Evolutionary conservation across 371 early-diverging fungal genomes (phyloP).

Genomic region (Phascolomyces articulosus): DNA sequence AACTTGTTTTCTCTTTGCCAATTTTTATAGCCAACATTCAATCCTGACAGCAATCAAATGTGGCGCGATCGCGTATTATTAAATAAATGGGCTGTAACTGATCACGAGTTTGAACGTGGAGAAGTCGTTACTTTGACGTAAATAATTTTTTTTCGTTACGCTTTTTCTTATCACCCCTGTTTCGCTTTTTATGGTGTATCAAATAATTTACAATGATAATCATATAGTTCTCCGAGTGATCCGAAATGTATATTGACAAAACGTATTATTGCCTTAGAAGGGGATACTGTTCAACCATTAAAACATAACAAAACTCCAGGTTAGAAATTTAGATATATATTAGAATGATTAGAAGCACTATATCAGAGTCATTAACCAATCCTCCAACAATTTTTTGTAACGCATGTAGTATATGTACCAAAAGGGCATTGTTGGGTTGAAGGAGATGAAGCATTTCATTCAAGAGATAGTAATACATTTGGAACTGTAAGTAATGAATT

Average conservation of each 20-base stretch:
- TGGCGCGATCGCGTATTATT: conserved; percentile 78
- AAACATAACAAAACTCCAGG: conserved; percentile 26
- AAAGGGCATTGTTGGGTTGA: conserved; percentile 93
- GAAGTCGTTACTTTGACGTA: conserved; percentile 86
- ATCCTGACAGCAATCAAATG: conserved; percentile 82
- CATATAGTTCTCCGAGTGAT: conserved; percentile 72
- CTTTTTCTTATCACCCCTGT: background rate
- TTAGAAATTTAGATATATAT: too few species aligned
- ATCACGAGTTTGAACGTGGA: conserved; percentile 65
- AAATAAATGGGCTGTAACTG: conserved; percentile 63
- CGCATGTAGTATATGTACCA: conserved; percentile 71
- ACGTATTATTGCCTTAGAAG: conserved; percentile 84
- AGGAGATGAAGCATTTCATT: conserved; percentile 87
- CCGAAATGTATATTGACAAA: conserved; percentile 78
- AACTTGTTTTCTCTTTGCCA: background rate
- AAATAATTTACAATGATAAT: background rate
- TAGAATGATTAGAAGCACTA: background rate
- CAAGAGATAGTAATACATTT: conserved; percentile 84
- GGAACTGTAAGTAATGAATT: conserved; percentile 69
- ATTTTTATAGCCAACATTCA: conserved; percentile 76
- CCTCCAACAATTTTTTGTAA: too few species aligned
- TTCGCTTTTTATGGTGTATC: background rate
- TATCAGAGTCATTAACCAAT: too few species aligned
- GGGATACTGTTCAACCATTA: conserved; percentile 79
- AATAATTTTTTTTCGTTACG: background rate